Evolutionary conservation across 129 eudicot genomes (phyloP), one percentile per base, ranked within the genome.

Genomic region (Erigeron canadensis): DNA sequence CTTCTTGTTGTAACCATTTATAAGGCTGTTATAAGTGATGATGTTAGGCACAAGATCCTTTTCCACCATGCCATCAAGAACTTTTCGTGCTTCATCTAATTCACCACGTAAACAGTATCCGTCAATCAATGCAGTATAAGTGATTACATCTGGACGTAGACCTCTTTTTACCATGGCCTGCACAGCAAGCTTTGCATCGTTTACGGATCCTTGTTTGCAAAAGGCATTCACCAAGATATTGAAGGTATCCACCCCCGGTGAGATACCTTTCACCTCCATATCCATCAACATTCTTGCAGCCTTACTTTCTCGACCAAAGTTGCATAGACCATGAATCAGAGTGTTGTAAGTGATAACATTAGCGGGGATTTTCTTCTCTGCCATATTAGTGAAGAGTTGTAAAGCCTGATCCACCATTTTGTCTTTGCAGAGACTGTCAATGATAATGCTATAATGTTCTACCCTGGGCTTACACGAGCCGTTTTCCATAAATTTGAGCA

Each of bases 101-200:
- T 78, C 64, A 38, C 81, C 88, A 16, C 76, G 57, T 48, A 74
- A 65, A 84, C 88, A 85, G 37, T 85, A 82, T 37, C 89, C 89
- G 63, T 77, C 72, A 1, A 77, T 54, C 2, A 77, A 39, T 16
- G 81, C 71, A 53, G 5, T 77, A n/a, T 77, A 70, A 50, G 77
- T 77, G 38, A 77, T 11, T 23, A 70, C 59, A 42, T 77, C 12
- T 28, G 81, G 81, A 63, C 21, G 13, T 16, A 61, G 13, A 39
- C 81, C 81, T 70, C 76, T 70, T n/a, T 15, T n/a, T 16, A 40
- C 57, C 81, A 77, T 77, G 10, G 37, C 19, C 21, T 69, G 45
- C n/a, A 58, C 13, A 19, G 28, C 42, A 62, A 44, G 18, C 16
- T 77, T 70, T 1, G 81, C 75, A 60, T 77, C 75, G 60, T 77